Base-by-base conservation (phyloP, 2,329 filamentous ascomycete species). In the Phoma sp. region DNA sequence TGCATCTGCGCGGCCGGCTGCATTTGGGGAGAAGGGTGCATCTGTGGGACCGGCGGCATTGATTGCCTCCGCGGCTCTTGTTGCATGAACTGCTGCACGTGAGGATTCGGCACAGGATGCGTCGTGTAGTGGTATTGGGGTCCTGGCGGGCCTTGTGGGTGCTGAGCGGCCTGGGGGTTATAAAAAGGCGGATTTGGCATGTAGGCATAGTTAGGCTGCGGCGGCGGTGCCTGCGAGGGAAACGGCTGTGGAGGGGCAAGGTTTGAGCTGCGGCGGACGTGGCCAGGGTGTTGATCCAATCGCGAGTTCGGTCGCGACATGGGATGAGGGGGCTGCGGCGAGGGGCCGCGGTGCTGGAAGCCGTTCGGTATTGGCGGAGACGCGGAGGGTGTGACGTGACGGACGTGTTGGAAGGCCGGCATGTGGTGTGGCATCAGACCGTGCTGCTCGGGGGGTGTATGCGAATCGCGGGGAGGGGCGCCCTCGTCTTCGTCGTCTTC, bases 121-220 rank as follows among this genome's bases (percentile, higher is more conserved):
- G 48, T 52, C 18, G 75, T 66, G 48, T 78, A 79, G 39, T 77
- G 78, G 61, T 75, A 78, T 42, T 78, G 78, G 11, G 76, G 74
- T 11, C 74, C 75, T 43, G 71, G 72, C 18, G 75, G 75, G 10
- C 78, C 66, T 39, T 60, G 61, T 58, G 68, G 66, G 52, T 72
- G 68, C 23, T 76, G 74, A 24, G 79, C 75, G 45, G 80, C 75
- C 59, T 82, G 89, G 8, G 86, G 86, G 66, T 91, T 91, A 76
- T 96, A 96, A 64, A 96, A 91, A 30, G 89, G 86, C 35, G 90
- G 90, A 59, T 95, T 92, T 3, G 90, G 87, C 81, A 96, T 91
- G 71, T 92, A 97, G 3, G 89, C 84, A 74, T 90, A 96, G 49
- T 85, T 90, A 67, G 89, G 90, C 55, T 72, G 78, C 18, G 81